phyloP scores from a whole-genome alignment of 2,329 filamentous ascomycete species.

The Botryotinia convoluta region DNA sequence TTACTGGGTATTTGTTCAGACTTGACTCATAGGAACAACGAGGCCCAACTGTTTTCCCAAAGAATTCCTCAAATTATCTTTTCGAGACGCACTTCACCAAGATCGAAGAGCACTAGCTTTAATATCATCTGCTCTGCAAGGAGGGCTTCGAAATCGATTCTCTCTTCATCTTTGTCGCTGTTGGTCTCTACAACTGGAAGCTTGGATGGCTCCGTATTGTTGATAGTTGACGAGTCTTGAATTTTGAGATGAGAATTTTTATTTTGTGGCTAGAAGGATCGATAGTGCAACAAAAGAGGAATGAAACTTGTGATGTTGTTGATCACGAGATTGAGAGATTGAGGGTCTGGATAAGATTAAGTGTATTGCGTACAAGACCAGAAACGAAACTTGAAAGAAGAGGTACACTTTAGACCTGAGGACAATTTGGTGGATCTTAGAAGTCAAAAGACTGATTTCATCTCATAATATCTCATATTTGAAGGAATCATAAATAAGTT shows the following conservation, averaged over 20 bases:
- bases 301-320: background rate
- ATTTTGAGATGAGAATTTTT: background rate
- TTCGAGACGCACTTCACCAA: background rate
- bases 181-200: background rate
- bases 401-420: background rate
- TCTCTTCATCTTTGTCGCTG: background rate
- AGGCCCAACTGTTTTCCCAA: background rate
- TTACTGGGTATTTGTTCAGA: rapidly evolving
- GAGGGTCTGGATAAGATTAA: background rate
- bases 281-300: no score
- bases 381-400: background rate
- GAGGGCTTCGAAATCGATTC: background rate
- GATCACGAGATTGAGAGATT: background rate
- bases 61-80: background rate
- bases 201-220: no score
- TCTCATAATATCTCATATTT: background rate
- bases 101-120: background rate
- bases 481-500: background rate
- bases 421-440: background rate
- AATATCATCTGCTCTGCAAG: background rate
- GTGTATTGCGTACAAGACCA: background rate
- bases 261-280: background rate
- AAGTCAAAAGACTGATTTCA: no score
- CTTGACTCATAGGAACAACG: background rate
- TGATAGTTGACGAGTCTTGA: background rate